Evolutionary conservation across 2,329 filamentous ascomycete genomes (phyloP).

Genomic region (Fusarium haematococcum): DNA sequence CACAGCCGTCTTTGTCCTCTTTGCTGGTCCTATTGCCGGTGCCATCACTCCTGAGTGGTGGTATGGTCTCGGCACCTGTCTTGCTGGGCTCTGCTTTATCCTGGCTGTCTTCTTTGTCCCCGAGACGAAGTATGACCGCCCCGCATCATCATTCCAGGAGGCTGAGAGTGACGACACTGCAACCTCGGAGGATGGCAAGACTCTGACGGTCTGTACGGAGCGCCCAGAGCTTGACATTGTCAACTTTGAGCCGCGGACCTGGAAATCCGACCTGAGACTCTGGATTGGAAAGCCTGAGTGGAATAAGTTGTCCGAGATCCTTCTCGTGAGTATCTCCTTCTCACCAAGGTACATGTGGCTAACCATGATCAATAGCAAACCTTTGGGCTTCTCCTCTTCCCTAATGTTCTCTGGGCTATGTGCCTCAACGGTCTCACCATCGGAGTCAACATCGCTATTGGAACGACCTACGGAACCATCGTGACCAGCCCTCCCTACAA

Average conservation of each 20-base stretch:
- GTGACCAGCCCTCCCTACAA: constrained; percentile 33
- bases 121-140: not conserved
- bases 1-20: constrained; percentile 14
- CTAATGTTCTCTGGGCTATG: constrained; percentile 38
- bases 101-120: not conserved
- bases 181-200: not conserved
- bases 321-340: constrained; percentile 6
- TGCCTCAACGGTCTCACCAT: constrained; percentile 36
- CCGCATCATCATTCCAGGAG: not conserved
- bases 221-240: constrained; percentile 34
- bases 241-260: constrained; percentile 35
- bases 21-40: not conserved
- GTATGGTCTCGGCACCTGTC: not conserved
- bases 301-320: constrained; percentile 24
- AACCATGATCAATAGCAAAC: constrained; percentile 19
- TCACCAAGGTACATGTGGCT: not conserved
- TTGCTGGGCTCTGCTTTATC: not conserved
- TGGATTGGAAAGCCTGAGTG: constrained; percentile 36
- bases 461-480: constrained; percentile 35
- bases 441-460: constrained; percentile 39
- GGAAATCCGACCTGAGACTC: constrained; percentile 34
- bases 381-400: constrained; percentile 36
- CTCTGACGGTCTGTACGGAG: constrained; percentile 21
- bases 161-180: not conserved
- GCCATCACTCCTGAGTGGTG: not conserved